Base-by-base conservation (phyloP, 371 early-diverging fungal species). In the Rhizomucor miehei region DNA sequence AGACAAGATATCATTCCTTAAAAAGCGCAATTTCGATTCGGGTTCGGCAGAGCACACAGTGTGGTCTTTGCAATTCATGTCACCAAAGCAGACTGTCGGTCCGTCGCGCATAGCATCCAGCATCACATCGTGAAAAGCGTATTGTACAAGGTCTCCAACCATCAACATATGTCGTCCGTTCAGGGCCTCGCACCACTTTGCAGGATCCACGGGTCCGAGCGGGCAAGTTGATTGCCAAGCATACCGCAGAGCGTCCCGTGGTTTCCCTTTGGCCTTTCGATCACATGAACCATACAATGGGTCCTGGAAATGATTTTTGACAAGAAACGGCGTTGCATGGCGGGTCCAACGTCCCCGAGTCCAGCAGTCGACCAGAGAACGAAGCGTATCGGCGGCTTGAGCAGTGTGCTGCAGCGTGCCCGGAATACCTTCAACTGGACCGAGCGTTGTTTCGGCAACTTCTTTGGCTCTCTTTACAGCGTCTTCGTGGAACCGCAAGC, bases 111-210 rank as follows among this genome's bases (percentile, higher is more conserved):
- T 62, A 6, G 71, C 62, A 55, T 79, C 76, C 43, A 81, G 57
- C 20, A 82, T 48, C 1, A 80, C 45, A 29, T 85, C 83, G 57
- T 83, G 83, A 16, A 80, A 60, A 52, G 82, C 82, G 51, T 73
- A 80, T 37, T 80, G 81, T 0, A 76, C 68, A 12, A 77, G 45
- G 60, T 85, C 85, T 25, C 85, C 85, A 0, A 78, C 82, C 13
- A 85, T 39, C 21, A 81, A 55, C 37, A 83, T 61, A 37, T 72
- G 52, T 29, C 71, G 56, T 0, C 78, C 73, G 17, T 49, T 50
- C 36, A 80, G 20, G 1, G 63, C 38, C 5, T 57, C 44, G 52
- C 80, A 77, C 71, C 71, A 75, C 16, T 66, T 11, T 35, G 25
- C 5, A 1, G 56, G 43, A 43, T 56, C 56, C 16, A 56, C 11